Conservation (phyloP, 805 yeast genomes). For the Starmerella scarabaei region DNA sequence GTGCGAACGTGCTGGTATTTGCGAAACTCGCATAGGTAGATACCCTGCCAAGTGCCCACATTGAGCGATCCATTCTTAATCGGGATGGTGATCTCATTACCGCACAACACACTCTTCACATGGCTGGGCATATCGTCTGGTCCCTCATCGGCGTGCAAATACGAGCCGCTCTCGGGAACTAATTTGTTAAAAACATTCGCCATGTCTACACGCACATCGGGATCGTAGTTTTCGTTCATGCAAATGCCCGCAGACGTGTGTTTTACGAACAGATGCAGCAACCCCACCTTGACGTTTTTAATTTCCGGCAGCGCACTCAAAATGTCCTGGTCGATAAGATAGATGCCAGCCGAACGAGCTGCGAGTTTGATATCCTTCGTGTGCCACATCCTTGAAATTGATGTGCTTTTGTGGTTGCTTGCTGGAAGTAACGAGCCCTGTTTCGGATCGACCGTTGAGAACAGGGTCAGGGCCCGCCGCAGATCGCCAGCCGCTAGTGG, state of each 20-base stretch:
- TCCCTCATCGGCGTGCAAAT: slow-evolving; percentile 58
- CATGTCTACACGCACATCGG: slow-evolving; percentile 65
- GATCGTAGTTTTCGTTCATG: slow-evolving; percentile 67
- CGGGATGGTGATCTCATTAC: slow-evolving; percentile 55
- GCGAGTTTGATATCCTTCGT: slow-evolving; percentile 43
- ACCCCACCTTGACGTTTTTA: slow-evolving; percentile 46
- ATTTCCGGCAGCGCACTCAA: slow-evolving; percentile 44
- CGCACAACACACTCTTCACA: slow-evolving; percentile 46
- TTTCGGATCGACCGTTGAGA: neutral
- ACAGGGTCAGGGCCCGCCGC: neutral
- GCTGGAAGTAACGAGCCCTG: neutral
- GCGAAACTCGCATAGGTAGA: slow-evolving; percentile 65
- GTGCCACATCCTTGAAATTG: slow-evolving; percentile 34
- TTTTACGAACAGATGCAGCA: slow-evolving; percentile 52
- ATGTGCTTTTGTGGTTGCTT: neutral
- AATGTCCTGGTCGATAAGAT: slow-evolving; percentile 60
- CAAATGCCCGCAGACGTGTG: slow-evolving; percentile 73
- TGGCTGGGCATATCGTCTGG: slow-evolving; percentile 80
- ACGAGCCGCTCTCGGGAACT: slow-evolving; percentile 51
- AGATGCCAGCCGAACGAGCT: slow-evolving; percentile 53
- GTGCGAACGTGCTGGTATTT: slow-evolving; percentile 48
- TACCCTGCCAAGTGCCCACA: slow-evolving; percentile 79
- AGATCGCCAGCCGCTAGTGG: too few relatives aligned
- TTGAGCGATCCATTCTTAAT: slow-evolving; percentile 54
- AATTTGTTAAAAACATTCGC: slow-evolving; percentile 46